Conservation (phyloP, 805 yeast genomes). For the Candida yuanshanica region DNA sequence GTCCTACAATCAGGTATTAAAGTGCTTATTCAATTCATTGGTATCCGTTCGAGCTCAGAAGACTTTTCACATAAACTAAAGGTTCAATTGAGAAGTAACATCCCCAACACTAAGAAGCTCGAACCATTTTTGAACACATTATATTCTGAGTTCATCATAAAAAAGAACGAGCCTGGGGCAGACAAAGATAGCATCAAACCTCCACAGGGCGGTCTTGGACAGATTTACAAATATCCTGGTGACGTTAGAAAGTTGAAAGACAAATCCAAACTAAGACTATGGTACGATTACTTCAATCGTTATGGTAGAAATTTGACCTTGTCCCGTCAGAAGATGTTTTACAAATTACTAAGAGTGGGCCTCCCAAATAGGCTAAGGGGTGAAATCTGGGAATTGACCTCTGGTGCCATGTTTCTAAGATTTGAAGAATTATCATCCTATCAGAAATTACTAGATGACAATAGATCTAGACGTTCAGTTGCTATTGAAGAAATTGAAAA, state of each 20-base stretch:
- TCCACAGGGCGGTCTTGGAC: slow-evolving; percentile 84
- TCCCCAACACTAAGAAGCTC: slow-evolving; percentile 54
- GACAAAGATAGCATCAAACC: slow-evolving; percentile 38
- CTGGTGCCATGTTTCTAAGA: slow-evolving; percentile 79
- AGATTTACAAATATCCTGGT: slow-evolving; percentile 83
- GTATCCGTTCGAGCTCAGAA: slow-evolving; percentile 74
- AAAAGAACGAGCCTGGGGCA: slow-evolving; percentile 34
- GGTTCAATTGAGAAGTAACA: slow-evolving; percentile 53
- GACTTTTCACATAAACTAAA: slow-evolving; percentile 68
- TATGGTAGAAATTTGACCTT: slow-evolving; percentile 83
- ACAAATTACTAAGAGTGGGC: slow-evolving; percentile 82
- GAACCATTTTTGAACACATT: slow-evolving; percentile 62
- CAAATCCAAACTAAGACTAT: slow-evolving; percentile 77
- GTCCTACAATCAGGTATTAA: slow-evolving; percentile 60
- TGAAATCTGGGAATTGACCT: slow-evolving; percentile 90
- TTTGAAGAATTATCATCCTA: slow-evolving; percentile 60
- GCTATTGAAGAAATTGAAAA: slow-evolving; percentile 97
- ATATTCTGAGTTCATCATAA: slow-evolving; percentile 81
- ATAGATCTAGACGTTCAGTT: slow-evolving; percentile 58
- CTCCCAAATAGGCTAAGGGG: slow-evolving; percentile 93
- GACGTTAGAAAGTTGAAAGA: slow-evolving; percentile 72
- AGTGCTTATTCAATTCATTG: slow-evolving; percentile 68
- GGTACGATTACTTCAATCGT: slow-evolving; percentile 86
- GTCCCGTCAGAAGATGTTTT: slow-evolving; percentile 69
- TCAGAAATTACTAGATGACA: slow-evolving; percentile 47